Base-by-base conservation (phyloP, 768 basidiomycete species). In the Termitomyces bulborhizus region DNA sequence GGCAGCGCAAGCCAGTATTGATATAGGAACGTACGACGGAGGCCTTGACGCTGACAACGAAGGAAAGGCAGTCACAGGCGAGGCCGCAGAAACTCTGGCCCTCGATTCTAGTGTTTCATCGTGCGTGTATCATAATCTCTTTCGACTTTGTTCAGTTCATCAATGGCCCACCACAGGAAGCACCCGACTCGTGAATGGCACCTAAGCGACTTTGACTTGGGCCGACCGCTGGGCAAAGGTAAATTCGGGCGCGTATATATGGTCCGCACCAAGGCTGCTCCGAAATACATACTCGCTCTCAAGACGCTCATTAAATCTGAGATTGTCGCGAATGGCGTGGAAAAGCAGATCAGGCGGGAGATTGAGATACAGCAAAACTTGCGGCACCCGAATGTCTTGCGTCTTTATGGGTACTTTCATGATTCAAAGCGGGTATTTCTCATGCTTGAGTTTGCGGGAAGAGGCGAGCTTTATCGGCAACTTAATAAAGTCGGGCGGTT, bases 221-320 rank as follows among this genome's bases (percentile, higher is more conserved):
- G 97, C 11, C 84, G 93, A 4, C 93, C 95, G 2, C 79, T 99
- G 1, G 97, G 96, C 21, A 98, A 98, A 70, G 97, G 97, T 49
- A 98, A 98, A 73, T 99, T 98, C 61, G 97, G 96, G 1, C 88
- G 93, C 2, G 97, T 99, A 13, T 98, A 99, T 78, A 94, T 98
- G 87, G 93, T 96, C 37, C 84, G 95, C 52, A 98, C 96, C 24
- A 96, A 95, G 68, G 68, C 74, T 55, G 81, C 85, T 54, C 93
- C 93, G 0, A 82, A 86, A 55, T 98, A 90, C 75, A 96, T 97
- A 68, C 82, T 98, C 64, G 96, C 96, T 16, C 84, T 98, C 71
- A 98, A 98, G 71, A 94, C 91, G 57, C 79, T 98, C 53, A 93
- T 94, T 79, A 99, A 98, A 73, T 87, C 88, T 46, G 97, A 99